A percentile compares a stretch with the other conserved stretches of the same genome.
These are phyloP conservation scores for Penicillium maclennaniae DNA, from an alignment of 495 filamentous ascomycete species.

Conservation along the genomic window DNA sequence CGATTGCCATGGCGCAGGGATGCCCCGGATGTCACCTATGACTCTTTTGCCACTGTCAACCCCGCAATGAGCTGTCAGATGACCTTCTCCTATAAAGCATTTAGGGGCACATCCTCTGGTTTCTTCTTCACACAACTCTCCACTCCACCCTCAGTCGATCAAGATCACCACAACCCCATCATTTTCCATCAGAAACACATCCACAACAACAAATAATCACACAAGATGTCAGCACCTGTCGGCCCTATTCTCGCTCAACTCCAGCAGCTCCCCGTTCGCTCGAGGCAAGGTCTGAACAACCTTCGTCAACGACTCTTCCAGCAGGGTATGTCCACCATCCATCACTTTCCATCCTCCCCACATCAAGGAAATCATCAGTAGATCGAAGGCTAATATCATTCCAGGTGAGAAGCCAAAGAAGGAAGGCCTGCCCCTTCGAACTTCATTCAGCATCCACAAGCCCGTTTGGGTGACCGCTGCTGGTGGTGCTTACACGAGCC, in stretches of 20 bases:
- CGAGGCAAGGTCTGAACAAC: conserved; percentile 28
- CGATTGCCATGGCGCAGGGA: conserved; percentile 12
- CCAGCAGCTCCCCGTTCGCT: conserved; percentile 22
- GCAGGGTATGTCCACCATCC: conserved; percentile 20
- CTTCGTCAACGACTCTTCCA: conserved; percentile 29
- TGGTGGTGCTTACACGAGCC: conserved; percentile 38
- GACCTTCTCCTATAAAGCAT: conserved; percentile 20
- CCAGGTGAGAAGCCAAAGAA: conserved; percentile 30
- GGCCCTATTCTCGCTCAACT: conserved; percentile 25
- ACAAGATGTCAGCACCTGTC: conserved; percentile 24
- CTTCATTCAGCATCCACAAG: conserved; percentile 37
- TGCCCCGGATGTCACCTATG: conserved; percentile 20
- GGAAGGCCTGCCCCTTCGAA: conserved; percentile 31
- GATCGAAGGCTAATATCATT: conserved; percentile 6
- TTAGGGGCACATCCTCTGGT: background rate
- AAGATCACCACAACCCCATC: background rate
- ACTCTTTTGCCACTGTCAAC: conserved; percentile 15
- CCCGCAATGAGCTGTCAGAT: conserved; percentile 28
- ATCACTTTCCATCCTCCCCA: background rate
- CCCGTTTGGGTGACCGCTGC: conserved; percentile 42
- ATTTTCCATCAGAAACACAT: conserved; percentile 8
- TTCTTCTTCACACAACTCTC: conserved; percentile 8
- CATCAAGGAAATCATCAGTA: background rate
- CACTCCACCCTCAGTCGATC: conserved; percentile 8
- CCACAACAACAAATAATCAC: background rate